Base-by-base conservation (phyloP, 1,284 basidiomycete species). In the Irpex sp. region DNA sequence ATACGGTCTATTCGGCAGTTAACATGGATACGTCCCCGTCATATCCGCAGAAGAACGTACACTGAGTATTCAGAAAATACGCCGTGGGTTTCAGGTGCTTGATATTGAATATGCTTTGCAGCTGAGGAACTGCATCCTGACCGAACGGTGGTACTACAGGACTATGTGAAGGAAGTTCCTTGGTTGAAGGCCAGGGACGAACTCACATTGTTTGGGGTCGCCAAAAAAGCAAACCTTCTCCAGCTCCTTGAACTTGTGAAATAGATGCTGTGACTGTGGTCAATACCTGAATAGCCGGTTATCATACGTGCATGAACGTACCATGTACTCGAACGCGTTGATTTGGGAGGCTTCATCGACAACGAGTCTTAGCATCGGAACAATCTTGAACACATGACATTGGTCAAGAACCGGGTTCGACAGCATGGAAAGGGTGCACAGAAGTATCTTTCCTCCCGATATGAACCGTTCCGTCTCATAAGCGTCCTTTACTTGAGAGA, bases 331-430 rank as follows among this genome's bases (percentile, higher is more conserved):
- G 45, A 75, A 75, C 5, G 74, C 67, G 35, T 77, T 74, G 19
- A 82, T 81, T 60, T 82, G 80, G 0, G 78, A 80, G 0, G 80
- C 80, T 65, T 82, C 80, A 61, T 82, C 80, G n/a, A 82, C 69
- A 33, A 82, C 72, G 1, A 82, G 71, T 18, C 71, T 68, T 33
- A 72, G 69, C 10, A 80, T 65, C 1, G 78, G 79, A 2, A 80
- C 67, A 6, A 75, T 58, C 1, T 67, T 56, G 64, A 75, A 77
- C 4, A 76, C 61, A 0, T 75, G 71, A 23, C 69, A 67, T 1
- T 65, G 57, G 3, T 72, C 64, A 37, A 81, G 61, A 1, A 60
- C 65, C 2, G 75, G 75, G 58, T 78, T 79, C 2, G 78, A 79
- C 6, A 82, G 69, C 71, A 77, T 79, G 60, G 75, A 74, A 12